Evolutionary conservation across 768 basidiomycete species (phyloP).

Genomic region (Tulasnella sp.): DNA sequence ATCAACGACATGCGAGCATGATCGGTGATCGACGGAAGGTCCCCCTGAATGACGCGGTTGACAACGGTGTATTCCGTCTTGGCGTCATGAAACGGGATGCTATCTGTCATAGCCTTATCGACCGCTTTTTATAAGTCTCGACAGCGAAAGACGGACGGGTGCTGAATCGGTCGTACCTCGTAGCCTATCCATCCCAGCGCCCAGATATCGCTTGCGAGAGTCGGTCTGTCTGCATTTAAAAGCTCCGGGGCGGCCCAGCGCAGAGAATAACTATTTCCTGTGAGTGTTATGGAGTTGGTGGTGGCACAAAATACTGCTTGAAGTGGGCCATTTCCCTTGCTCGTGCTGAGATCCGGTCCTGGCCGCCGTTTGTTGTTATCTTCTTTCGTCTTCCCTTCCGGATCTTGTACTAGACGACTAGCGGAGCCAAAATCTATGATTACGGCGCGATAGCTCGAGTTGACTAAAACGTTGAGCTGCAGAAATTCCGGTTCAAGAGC

Average conservation of each 20-base stretch:
- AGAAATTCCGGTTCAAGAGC: not conserved
- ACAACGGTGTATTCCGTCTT: not conserved
- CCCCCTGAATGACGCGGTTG: not conserved
- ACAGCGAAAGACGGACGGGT: not conserved
- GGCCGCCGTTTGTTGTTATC: not conserved
- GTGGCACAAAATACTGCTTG: not conserved
- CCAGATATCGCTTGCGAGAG: not conserved
- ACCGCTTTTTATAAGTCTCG: not conserved
- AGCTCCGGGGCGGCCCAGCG: not conserved
- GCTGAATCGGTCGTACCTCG: not conserved
- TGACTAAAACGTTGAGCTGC: not conserved
- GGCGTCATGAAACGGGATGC: not conserved
- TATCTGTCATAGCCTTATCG: not conserved
- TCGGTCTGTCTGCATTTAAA: not conserved
- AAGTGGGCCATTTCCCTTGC: not conserved
- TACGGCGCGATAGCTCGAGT: not conserved
- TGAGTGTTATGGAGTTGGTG: not conserved
- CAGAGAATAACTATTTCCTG: not conserved
- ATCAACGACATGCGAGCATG: not conserved
- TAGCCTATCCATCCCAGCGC: not conserved
- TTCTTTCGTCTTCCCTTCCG: not conserved
- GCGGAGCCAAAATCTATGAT: not conserved
- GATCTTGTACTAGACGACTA: not conserved
- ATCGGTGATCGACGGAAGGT: not conserved
- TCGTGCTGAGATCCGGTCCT: not conserved